A percentile compares a stretch with the other conserved stretches of the same genome.
phyloP scores from a whole-genome alignment of 2,329 filamentous ascomycete species.

The Ceratocystis papillata region DNA sequence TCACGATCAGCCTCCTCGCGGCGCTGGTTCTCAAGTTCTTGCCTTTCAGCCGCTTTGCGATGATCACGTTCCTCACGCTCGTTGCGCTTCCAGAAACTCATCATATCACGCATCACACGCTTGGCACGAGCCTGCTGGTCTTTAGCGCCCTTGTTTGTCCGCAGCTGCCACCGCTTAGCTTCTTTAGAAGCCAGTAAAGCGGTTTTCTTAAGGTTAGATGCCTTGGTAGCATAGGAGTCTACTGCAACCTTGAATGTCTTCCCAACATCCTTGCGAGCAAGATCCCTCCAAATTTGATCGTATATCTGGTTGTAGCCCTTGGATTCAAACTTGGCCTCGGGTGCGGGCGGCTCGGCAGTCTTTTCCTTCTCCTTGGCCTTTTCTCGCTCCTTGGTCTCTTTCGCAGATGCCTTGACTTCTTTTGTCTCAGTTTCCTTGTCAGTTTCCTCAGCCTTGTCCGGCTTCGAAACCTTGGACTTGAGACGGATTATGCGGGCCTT shows the following conservation, averaged over 20 bases:
- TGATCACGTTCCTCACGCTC: constrained; percentile 93
- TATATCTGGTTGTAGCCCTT: constrained; percentile 96
- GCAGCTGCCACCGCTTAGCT: constrained; percentile 90
- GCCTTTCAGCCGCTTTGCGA: constrained; percentile 84
- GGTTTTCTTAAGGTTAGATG: constrained; percentile 96
- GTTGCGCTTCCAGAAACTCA: constrained; percentile 98
- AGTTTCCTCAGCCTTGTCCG: constrained; percentile 28
- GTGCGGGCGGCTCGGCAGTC: constrained; percentile 41
- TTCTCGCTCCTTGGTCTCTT: constrained; percentile 37
- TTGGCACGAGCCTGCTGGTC: constrained; percentile 94
- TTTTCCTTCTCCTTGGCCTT: constrained; percentile 37
- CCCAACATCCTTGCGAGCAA: constrained; percentile 84
- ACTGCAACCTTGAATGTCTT: constrained; percentile 85
- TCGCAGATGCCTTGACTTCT: constrained; percentile 34
- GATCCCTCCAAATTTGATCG: constrained; percentile 91
- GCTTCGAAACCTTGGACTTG: constrained; percentile 36
- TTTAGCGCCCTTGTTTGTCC: constrained; percentile 97
- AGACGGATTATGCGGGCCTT: constrained; percentile 54
- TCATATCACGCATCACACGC: constrained; percentile 98
- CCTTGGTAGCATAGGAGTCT: constrained; percentile 73
- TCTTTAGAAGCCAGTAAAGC: constrained; percentile 94
- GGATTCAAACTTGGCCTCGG: constrained; percentile 62
- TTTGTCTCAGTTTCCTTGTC: constrained; percentile 36
- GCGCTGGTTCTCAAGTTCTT: constrained; percentile 91
- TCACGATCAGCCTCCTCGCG: constrained; percentile 96